Conservation (phyloP, 164 flowering plant species). For the Santalum album region DNA sequence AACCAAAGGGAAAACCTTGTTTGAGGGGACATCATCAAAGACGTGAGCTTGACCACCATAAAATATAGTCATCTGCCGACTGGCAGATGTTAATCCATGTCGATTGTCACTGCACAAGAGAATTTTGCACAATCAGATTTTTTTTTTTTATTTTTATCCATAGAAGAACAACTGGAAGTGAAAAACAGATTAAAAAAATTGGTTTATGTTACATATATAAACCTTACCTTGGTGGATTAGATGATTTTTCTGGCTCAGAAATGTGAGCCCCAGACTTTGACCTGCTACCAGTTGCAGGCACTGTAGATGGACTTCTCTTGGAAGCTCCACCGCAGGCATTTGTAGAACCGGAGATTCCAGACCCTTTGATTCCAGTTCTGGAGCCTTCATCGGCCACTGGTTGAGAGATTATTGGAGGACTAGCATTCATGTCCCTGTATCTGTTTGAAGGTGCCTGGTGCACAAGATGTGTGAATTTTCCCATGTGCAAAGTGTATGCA, state of each 20-base stretch:
- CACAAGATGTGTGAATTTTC: conserved; percentile 36
- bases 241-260: conserved; percentile 43
- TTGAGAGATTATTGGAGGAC: conserved; percentile 53
- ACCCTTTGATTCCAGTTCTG: conserved; percentile 89
- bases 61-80: conserved; percentile 89
- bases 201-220: not conserved
- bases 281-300: conserved; percentile 27
- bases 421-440: conserved; percentile 43
- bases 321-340: conserved; percentile 24
- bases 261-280: conserved; percentile 27
- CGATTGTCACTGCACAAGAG: conserved; percentile 29
- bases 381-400: conserved; percentile 96
- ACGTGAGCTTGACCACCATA: conserved; percentile 96
- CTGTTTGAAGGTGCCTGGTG: conserved; percentile 49
- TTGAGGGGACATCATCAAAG: conserved; percentile 89
- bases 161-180: no score
- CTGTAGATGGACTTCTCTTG: conserved; percentile 35
- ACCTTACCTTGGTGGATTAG: conserved; percentile 35
- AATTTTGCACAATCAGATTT: no score
- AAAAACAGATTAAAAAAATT: no score
- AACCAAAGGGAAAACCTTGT: conserved; percentile 48
- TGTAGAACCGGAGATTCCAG: conserved; percentile 47
- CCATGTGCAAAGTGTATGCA: conserved; percentile 31
- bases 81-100: conserved; percentile 33
- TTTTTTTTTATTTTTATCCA: no score